These are phyloP conservation scores for Candida glucosophila DNA, from an alignment of 1,139 yeast species.

Conservation along the genomic window DNA sequence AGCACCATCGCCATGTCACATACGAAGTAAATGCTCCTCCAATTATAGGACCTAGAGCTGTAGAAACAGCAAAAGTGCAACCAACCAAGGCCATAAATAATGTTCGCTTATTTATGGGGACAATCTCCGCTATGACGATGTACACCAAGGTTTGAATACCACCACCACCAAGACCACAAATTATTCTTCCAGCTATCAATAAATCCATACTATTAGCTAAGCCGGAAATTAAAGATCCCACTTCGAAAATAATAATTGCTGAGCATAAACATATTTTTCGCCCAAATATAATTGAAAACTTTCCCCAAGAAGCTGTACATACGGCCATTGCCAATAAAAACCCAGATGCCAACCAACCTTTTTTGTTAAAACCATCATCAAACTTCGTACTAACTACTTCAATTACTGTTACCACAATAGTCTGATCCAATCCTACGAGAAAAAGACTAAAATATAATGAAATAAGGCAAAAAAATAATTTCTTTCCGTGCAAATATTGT, in stretches of 20 bases:
- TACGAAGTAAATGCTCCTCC: slow-evolving; percentile 61
- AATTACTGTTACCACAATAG: slow-evolving; percentile 53
- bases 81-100: slow-evolving; percentile 42
- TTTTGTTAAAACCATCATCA: slow-evolving; percentile 36
- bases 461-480: slow-evolving; percentile 29
- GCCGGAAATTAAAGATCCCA: slow-evolving; percentile 57
- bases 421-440: slow-evolving; percentile 59
- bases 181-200: slow-evolving; percentile 62
- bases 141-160: slow-evolving; percentile 54
- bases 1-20: slow-evolving; percentile 74
- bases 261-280: slow-evolving; percentile 42
- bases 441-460: slow-evolving; percentile 46
- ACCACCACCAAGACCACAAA: slow-evolving; percentile 71
- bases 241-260: slow-evolving; percentile 48
- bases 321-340: slow-evolving; percentile 54
- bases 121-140: slow-evolving; percentile 52
- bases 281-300: slow-evolving; percentile 53
- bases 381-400: slow-evolving; percentile 49
- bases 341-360: slow-evolving; percentile 57
- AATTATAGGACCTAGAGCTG: slow-evolving; percentile 55
- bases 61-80: slow-evolving; percentile 45
- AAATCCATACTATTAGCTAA: slow-evolving; percentile 47
- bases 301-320: slow-evolving; percentile 50
- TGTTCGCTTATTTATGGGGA: slow-evolving; percentile 52
- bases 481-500: slow-evolving; percentile 39